phyloP scores from a whole-genome alignment of 2,329 filamentous ascomycete genomes.

The Stemphylium vesicarium region DNA sequence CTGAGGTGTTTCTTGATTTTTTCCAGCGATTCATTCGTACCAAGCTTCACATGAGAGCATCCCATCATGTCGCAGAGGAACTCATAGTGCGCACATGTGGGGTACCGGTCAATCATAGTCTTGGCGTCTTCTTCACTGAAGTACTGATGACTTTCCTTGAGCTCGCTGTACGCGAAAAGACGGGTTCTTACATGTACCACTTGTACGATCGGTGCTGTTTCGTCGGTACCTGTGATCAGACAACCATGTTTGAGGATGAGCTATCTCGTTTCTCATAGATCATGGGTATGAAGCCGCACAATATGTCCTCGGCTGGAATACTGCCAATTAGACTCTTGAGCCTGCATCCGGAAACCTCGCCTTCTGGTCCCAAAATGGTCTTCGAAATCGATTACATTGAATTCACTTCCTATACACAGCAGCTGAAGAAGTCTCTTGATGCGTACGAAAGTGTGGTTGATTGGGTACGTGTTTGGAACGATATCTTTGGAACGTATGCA shows the following conservation, averaged over 20 bases:
- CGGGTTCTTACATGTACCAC: slow-evolving; percentile 30
- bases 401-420: slow-evolving; percentile 24
- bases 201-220: slow-evolving; percentile 32
- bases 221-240: slow-evolving; percentile 27
- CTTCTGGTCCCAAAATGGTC: background rate
- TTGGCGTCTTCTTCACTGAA: slow-evolving; percentile 37
- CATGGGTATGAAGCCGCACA: slow-evolving; percentile 23
- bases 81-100: slow-evolving; percentile 26
- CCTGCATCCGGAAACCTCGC: background rate
- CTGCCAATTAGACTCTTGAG: slow-evolving; percentile 25
- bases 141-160: slow-evolving; percentile 40
- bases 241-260: slow-evolving; percentile 2
- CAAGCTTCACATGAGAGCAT: slow-evolving; percentile 32
- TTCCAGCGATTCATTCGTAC: slow-evolving; percentile 59
- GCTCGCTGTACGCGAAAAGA: slow-evolving; percentile 25
- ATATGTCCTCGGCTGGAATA: background rate
- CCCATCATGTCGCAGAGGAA: slow-evolving; percentile 27
- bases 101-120: slow-evolving; percentile 27
- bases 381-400: slow-evolving; percentile 18
- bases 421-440: slow-evolving; percentile 30
- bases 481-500: slow-evolving; percentile 31
- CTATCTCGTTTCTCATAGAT: slow-evolving; percentile 21
- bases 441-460: slow-evolving; percentile 27
- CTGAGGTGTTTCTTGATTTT: slow-evolving; percentile 63
- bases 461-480: slow-evolving; percentile 41